A percentile compares a stretch with the other conserved stretches of the same genome.
phyloP scores from a whole-genome alignment of 2,329 filamentous ascomycete genomes.

The Nothophaeocryptopus gaeumannii region DNA sequence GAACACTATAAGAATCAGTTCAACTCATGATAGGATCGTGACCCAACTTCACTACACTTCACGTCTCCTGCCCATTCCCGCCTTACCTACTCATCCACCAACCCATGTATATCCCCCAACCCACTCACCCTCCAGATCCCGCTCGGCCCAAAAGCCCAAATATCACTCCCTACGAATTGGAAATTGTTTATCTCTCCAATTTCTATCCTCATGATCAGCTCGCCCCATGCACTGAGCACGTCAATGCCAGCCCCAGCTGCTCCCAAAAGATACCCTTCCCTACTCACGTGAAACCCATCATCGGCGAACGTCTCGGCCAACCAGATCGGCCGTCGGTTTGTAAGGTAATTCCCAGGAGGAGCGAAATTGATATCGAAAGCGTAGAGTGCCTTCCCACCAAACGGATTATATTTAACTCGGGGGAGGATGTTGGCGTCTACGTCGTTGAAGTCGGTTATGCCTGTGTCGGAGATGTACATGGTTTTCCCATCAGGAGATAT shows the following conservation, averaged over 20 bases:
- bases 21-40: too few relatives aligned
- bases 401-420: conserved; percentile 12
- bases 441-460: conserved; percentile 5
- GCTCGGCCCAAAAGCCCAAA: conserved; percentile 23
- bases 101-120: conserved; percentile 11
- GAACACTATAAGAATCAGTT: too few relatives aligned
- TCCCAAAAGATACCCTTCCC: conserved; percentile 21
- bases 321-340: conserved; percentile 21
- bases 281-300: conserved; percentile 23
- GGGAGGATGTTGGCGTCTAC: conserved; percentile 9
- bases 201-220: conserved; percentile 22
- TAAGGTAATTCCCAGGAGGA: conserved; percentile 18
- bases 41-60: too few relatives aligned
- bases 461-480: conserved; percentile 48
- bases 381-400: conserved; percentile 19
- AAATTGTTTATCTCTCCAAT: conserved; percentile 22
- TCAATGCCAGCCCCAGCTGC: conserved; percentile 23
- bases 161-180: conserved; percentile 19
- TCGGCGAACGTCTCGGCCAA: conserved; percentile 17
- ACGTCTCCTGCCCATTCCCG: too few relatives aligned
- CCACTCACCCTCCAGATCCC: conserved; percentile 18
- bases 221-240: conserved; percentile 21
- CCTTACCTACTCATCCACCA: conserved; percentile 11
- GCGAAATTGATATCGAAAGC: conserved; percentile 21
- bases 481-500: conserved; percentile 44